Evolutionary conservation across 495 filamentous ascomycete species (phyloP), one percentile per base, ranked within the genome.

Genomic region (Eremomyces bilateralis): DNA sequence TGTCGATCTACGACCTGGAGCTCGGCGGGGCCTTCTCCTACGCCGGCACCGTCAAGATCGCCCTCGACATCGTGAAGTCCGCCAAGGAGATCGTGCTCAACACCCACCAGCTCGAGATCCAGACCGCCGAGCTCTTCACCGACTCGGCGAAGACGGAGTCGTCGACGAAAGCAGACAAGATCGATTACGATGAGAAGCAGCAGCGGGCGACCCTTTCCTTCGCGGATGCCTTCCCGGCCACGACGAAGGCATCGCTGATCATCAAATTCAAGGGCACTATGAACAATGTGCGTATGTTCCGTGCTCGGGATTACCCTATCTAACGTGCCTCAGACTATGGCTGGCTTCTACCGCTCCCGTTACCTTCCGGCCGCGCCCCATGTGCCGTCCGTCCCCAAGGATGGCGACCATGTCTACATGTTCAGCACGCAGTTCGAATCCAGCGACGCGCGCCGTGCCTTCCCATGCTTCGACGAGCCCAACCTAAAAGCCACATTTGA

Each of bases 381-480:
- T 0, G 63, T 72, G 19, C 53, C 67, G 12, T 78, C 78, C 19
- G 80, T 83, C 1, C 73, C 81, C 11, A 73, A 64, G 48, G 79
- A 88, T 33, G 67, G 61, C 11, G 77, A 88, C 28, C 75, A 73
- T 49, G 67, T 85, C 57, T 81, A 82, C 57, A 92, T 93, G 85
- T 69, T 90, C 51, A 82, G 74, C 56, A 97, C 88, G 27, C 88
- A 97, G 56, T 95, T 97, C 46, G 88, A 97, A 58, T 74, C 82
- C 28, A 92, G 82, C 49, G 88, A 94, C 62, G 88, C 88, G 28
- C 71, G 88, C 34, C 63, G 83, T 43, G 84, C 84, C 15, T 90
- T 97, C 53, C 88, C 88, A 29, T 95, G 88, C 61, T 95, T 95
- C 46, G 88, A 97, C 50, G 88, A 97, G 59, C 88, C 88, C 15